phyloP scores from a whole-genome alignment of 2,329 filamentous ascomycete genomes.

The Didymosphaeria variabile region DNA sequence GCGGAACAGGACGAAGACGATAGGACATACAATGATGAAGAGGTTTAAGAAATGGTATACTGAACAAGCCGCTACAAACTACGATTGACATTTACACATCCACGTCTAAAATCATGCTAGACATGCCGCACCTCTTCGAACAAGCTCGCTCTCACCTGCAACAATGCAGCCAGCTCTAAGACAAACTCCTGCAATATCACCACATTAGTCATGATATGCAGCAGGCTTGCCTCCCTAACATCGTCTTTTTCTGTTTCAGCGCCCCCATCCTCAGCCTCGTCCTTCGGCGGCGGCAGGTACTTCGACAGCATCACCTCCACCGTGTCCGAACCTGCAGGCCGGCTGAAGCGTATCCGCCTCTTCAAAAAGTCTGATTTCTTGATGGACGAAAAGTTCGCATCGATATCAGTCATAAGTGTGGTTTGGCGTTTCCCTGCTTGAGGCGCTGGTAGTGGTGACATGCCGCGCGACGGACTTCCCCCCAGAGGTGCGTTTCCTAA shows the following conservation, averaged over 20 bases:
- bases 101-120: conserved; percentile 20
- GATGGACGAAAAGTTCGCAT: conserved; percentile 42
- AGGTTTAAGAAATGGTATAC: neutral
- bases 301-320: conserved; percentile 48
- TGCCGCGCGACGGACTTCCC: conserved; percentile 38
- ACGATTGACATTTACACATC: neutral
- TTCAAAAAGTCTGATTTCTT: conserved; percentile 45
- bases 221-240: conserved; percentile 54
- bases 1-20: no score
- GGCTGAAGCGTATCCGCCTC: conserved; percentile 46
- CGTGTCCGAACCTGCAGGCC: conserved; percentile 30
- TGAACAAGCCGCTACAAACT: neutral
- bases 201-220: conserved; percentile 61
- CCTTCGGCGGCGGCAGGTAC: conserved; percentile 46
- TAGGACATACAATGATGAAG: no score
- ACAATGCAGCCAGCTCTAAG: conserved; percentile 57
- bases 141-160: conserved; percentile 59
- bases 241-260: conserved; percentile 29
- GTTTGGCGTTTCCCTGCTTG: conserved; percentile 40
- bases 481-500: conserved; percentile 39
- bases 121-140: conserved; percentile 57
- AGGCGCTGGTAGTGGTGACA: conserved; percentile 42
- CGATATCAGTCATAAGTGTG: conserved; percentile 46
- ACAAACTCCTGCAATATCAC: conserved; percentile 61
- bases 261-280: conserved; percentile 19